Percentiles rank a stretch among this genome's conserved stretches.
Evolutionary conservation across 768 basidiomycete genomes (phyloP).

Genomic region (Dictyophora rubrovolvata): DNA sequence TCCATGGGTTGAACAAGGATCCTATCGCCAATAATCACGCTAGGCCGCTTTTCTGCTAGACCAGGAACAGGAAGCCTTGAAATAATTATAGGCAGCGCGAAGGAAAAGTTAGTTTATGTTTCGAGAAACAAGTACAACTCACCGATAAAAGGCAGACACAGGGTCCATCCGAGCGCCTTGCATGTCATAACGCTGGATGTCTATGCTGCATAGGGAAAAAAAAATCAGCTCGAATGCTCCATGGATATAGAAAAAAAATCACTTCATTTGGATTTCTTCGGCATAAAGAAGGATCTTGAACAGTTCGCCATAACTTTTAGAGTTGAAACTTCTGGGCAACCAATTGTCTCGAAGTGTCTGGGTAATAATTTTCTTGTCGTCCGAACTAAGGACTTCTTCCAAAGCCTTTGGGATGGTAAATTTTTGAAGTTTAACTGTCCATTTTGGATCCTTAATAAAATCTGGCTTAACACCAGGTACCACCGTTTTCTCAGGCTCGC

Average conservation of each 20-base stretch:
- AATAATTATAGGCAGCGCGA: neutral
- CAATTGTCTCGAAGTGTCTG: constrained; percentile 17
- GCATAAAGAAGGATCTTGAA: constrained; percentile 48
- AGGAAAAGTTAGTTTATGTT: neutral
- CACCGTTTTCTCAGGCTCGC: constrained; percentile 8
- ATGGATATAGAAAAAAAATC: constrained; percentile 9
- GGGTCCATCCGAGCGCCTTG: constrained; percentile 9
- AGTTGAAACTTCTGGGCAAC: constrained; percentile 28
- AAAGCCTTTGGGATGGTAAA: neutral
- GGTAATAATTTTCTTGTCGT: constrained; percentile 25
- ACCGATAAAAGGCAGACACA: constrained; percentile 10
- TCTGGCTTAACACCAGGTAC: constrained; percentile 17
- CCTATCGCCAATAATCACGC: constrained; percentile 42
- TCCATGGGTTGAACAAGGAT: constrained; percentile 26
- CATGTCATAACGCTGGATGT: constrained; percentile 26
- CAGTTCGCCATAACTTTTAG: constrained; percentile 31
- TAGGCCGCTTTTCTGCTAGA: constrained; percentile 47
- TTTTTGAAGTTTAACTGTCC: neutral
- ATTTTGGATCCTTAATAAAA: neutral
- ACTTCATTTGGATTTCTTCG: constrained; percentile 41
- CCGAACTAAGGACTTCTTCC: constrained; percentile 10
- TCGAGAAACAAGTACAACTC: neutral
- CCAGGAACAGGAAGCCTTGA: constrained; percentile 34
- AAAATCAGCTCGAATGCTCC: neutral
- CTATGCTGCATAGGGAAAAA: constrained; percentile 6